These are phyloP conservation scores for Zoysia matrella DNA, from an alignment of 202 grass and related monocot species.

Conservation along the genomic window DNA sequence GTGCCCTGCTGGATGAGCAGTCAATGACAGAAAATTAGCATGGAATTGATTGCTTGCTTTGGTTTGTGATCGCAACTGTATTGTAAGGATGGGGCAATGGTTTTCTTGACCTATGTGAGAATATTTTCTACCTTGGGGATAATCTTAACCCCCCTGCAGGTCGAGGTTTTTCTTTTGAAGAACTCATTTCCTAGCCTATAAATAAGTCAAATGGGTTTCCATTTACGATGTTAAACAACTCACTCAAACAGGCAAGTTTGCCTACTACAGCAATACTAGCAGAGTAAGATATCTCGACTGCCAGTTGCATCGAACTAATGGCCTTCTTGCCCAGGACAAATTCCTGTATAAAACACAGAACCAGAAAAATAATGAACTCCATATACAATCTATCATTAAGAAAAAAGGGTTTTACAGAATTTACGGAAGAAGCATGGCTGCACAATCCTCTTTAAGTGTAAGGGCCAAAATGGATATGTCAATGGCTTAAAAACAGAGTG, in stretches of 20 bases:
- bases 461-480: constrained; percentile 17
- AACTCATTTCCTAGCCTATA: not conserved
- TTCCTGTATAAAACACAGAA: not conserved
- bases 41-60: no score
- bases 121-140: no score
- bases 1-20: no score
- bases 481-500: not conserved
- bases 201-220: not conserved
- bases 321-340: not conserved
- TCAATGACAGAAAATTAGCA: not conserved
- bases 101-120: no score
- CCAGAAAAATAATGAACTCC: not conserved
- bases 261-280: not conserved
- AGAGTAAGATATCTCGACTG: constrained; percentile 1
- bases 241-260: constrained; percentile 9
- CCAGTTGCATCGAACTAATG: not conserved
- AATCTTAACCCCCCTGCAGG: no score
- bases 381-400: not conserved
- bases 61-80: no score
- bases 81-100: no score
- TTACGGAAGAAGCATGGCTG: constrained; percentile 15
- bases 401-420: constrained; percentile 25
- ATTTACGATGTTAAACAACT: not conserved
- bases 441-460: not conserved
- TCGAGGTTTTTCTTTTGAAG: not conserved